phyloP scores from a whole-genome alignment of 306 rosid species.

The Dalbergia cochinchinensis region DNA sequence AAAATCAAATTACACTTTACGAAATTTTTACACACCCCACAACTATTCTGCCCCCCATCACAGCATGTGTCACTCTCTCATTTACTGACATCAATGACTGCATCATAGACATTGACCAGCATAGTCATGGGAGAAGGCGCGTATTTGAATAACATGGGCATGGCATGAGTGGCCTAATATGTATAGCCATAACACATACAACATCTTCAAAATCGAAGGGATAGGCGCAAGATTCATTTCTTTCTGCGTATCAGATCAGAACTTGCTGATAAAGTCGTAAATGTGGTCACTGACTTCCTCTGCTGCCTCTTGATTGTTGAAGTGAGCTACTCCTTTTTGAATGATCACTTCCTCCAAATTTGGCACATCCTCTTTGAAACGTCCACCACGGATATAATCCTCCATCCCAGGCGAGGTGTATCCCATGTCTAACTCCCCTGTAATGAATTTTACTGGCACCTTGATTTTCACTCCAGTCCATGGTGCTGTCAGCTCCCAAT shows the following conservation, averaged over 20 bases:
- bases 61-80: too few species aligned
- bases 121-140: too few species aligned
- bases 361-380: conserved; percentile 53
- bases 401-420: conserved; percentile 35
- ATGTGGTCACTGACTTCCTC: conserved; percentile 48
- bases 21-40: too few species aligned
- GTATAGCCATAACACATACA: too few species aligned
- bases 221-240: background rate
- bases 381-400: conserved; percentile 46
- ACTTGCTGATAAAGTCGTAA: conserved; percentile 46
- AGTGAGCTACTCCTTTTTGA: conserved; percentile 53
- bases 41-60: too few species aligned
- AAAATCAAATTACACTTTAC: too few species aligned
- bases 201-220: background rate
- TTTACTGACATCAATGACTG: too few species aligned
- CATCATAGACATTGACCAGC: rapidly evolving
- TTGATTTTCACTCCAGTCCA: conserved; percentile 47
- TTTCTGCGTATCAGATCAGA: background rate
- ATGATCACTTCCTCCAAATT: conserved; percentile 53
- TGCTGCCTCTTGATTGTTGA: conserved; percentile 51
- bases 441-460: conserved; percentile 53
- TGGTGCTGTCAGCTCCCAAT: conserved; percentile 53
- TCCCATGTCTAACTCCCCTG: conserved; percentile 48
- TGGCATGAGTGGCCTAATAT: too few species aligned
- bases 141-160: too few species aligned